Conservation (phyloP, 2,329 filamentous ascomycete species). For the Echinosphaeria canescens region DNA sequence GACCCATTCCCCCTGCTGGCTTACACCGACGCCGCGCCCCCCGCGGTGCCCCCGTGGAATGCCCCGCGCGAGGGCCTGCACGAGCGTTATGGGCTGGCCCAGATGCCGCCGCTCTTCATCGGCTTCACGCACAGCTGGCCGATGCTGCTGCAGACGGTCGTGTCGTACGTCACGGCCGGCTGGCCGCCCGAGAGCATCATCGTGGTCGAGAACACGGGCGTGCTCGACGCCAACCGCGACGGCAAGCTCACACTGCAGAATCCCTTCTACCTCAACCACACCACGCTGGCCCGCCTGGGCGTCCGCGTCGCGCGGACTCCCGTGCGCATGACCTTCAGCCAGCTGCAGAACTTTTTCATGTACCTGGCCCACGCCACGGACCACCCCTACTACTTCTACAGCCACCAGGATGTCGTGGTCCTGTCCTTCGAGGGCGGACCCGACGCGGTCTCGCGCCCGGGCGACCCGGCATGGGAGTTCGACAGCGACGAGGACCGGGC, state of each 20-base stretch:
- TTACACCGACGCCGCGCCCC: conserved; percentile 10
- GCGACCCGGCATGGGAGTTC: conserved; percentile 4
- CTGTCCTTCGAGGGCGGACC: conserved; percentile 15
- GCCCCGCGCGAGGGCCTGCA: conserved; percentile 13
- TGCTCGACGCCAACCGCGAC: conserved; percentile 24
- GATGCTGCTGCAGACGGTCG: conserved; percentile 27
- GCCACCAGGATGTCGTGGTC: conserved; percentile 29
- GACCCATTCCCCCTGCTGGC: conserved; percentile 19
- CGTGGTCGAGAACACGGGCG: conserved; percentile 33
- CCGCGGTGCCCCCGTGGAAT: conserved; percentile 20
- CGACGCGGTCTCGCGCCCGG: conserved; percentile 4
- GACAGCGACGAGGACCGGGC: conserved; percentile 4
- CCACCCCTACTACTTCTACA: conserved; percentile 31
- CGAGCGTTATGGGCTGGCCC: conserved; percentile 13
- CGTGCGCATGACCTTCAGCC: conserved; percentile 27
- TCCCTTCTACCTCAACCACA: conserved; percentile 30
- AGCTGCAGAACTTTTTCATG: conserved; percentile 31
- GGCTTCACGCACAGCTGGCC: conserved; percentile 31
- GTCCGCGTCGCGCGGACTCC: conserved; percentile 27
- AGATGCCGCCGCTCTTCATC: conserved; percentile 25
- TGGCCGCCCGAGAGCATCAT: conserved; percentile 32
- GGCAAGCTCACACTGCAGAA: conserved; percentile 25
- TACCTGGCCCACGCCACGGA: conserved; percentile 17
- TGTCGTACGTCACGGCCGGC: conserved; percentile 31
- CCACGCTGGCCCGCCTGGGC: conserved; percentile 20